These are phyloP conservation scores for Hydnomerulius pinastri DNA, from an alignment of 768 basidiomycete species.

Conservation along the genomic window DNA sequence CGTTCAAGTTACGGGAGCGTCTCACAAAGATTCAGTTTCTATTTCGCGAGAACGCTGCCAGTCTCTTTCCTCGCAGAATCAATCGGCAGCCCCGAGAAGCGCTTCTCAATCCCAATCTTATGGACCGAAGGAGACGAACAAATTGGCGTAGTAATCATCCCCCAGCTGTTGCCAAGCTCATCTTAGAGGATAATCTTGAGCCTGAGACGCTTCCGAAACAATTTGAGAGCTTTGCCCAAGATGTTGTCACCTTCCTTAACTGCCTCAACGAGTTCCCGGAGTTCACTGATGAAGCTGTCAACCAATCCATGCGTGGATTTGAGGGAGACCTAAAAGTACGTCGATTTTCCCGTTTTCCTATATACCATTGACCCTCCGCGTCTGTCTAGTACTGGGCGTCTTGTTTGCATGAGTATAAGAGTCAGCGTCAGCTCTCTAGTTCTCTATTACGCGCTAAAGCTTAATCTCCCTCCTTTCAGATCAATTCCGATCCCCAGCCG, in stretches of 20 bases:
- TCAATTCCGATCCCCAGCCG: constrained; percentile 54
- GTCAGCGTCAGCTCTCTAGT: constrained; percentile 24
- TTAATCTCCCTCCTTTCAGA: constrained; percentile 29
- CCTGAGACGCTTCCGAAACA: constrained; percentile 50
- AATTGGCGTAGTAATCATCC: constrained; percentile 38
- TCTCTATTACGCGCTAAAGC: background rate
- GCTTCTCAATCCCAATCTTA: constrained; percentile 39
- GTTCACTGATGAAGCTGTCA: constrained; percentile 53
- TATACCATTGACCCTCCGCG: constrained; percentile 9
- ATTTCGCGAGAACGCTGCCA: constrained; percentile 59
- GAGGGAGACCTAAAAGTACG: constrained; percentile 52
- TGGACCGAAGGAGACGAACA: constrained; percentile 30
- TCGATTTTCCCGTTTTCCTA: constrained; percentile 1
- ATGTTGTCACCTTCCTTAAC: constrained; percentile 53
- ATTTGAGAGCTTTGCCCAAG: constrained; percentile 46
- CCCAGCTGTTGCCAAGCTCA: constrained; percentile 37
- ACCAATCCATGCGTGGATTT: constrained; percentile 49
- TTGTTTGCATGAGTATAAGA: constrained; percentile 49
- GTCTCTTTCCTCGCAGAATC: constrained; percentile 53
- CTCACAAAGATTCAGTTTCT: constrained; percentile 51
- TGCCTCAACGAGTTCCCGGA: constrained; percentile 60
- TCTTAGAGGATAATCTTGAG: constrained; percentile 44
- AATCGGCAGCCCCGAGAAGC: constrained; percentile 39
- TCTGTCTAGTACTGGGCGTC: constrained; percentile 53
- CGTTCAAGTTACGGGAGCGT: constrained; percentile 52